Percentiles rank a stretch among this genome's conserved stretches.
Evolutionary conservation across 805 yeast genomes (phyloP).

Genomic region (Nakazawaea wickerhamii): DNA sequence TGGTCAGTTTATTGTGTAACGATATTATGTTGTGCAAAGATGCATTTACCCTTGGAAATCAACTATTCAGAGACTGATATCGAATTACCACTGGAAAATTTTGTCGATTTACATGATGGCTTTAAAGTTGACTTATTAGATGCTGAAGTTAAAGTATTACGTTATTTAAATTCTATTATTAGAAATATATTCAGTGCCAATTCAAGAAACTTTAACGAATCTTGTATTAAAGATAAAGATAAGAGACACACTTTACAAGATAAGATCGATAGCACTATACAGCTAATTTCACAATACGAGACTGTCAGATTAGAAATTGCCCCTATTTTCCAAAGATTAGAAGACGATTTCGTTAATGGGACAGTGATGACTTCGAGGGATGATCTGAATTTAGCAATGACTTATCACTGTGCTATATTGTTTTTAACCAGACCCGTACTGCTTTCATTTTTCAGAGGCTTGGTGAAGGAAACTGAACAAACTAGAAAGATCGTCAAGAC

Average conservation of each 20-base stretch:
- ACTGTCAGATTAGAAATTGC: neutral
- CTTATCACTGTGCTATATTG: constrained; percentile 30
- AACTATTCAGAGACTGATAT: constrained; percentile 27
- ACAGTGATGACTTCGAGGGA: constrained; percentile 16
- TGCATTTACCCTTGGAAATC: constrained; percentile 32
- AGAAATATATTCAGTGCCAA: constrained; percentile 27
- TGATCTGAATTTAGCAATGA: constrained; percentile 28
- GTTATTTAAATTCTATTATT: constrained; percentile 27
- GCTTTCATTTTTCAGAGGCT: constrained; percentile 29
- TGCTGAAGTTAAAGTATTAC: constrained; percentile 22
- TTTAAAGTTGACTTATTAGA: constrained; percentile 24
- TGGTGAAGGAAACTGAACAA: constrained; percentile 18
- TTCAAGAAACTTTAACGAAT: constrained; percentile 19
- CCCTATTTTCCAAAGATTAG: neutral
- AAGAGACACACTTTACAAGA: constrained; percentile 16
- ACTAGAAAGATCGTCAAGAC: constrained; percentile 23
- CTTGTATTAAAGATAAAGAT: neutral
- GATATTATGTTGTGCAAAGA: constrained; percentile 31
- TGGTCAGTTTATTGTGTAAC: constrained; percentile 35
- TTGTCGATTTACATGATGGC: constrained; percentile 24
- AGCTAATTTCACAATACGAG: constrained; percentile 3
- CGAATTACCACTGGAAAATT: constrained; percentile 20
- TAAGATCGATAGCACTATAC: constrained; percentile 12
- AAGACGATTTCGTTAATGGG: neutral
- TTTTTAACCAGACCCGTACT: constrained; percentile 31